Conservation (phyloP, 768 basidiomycete species). For the Lanmaoa rubissima region DNA sequence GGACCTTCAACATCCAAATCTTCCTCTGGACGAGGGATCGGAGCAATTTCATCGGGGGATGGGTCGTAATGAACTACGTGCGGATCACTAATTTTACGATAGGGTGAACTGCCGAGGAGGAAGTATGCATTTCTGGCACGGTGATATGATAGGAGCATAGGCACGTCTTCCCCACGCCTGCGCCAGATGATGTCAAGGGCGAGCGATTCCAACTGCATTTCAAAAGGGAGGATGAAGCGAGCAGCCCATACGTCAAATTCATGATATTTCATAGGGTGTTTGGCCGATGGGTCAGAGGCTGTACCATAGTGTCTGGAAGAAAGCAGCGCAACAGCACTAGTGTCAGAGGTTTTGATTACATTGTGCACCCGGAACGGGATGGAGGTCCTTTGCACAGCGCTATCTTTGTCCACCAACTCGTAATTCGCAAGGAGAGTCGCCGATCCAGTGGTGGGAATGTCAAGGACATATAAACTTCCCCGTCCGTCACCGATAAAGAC, state of each 20-base stretch:
- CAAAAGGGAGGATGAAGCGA: slow-evolving; percentile 45
- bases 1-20: slow-evolving; percentile 42
- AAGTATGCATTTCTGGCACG: slow-evolving; percentile 46
- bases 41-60: slow-evolving; percentile 60
- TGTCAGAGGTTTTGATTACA: slow-evolving; percentile 36
- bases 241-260: slow-evolving; percentile 70
- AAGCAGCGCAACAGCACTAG: slow-evolving; percentile 45
- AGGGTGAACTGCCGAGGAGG: slow-evolving; percentile 57
- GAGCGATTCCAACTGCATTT: slow-evolving; percentile 30
- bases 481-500: slow-evolving; percentile 67
- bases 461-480: slow-evolving; percentile 64
- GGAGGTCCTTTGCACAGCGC: slow-evolving; percentile 21
- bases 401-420: slow-evolving; percentile 36
- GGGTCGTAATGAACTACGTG: slow-evolving; percentile 49
- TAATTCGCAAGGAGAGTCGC: slow-evolving; percentile 53
- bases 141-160: slow-evolving; percentile 53
- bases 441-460: slow-evolving; percentile 37
- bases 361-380: slow-evolving; percentile 42
- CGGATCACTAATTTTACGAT: slow-evolving; percentile 41
- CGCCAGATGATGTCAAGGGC: slow-evolving; percentile 64
- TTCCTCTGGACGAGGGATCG: slow-evolving; percentile 65
- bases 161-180: slow-evolving; percentile 68
- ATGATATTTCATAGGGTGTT: slow-evolving; percentile 28
- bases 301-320: slow-evolving; percentile 55
- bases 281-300: slow-evolving; percentile 18